Evolutionary conservation across 441 rosid species (phyloP), one percentile per base, ranked within the genome.

Genomic region (Syzygium malaccense): DNA sequence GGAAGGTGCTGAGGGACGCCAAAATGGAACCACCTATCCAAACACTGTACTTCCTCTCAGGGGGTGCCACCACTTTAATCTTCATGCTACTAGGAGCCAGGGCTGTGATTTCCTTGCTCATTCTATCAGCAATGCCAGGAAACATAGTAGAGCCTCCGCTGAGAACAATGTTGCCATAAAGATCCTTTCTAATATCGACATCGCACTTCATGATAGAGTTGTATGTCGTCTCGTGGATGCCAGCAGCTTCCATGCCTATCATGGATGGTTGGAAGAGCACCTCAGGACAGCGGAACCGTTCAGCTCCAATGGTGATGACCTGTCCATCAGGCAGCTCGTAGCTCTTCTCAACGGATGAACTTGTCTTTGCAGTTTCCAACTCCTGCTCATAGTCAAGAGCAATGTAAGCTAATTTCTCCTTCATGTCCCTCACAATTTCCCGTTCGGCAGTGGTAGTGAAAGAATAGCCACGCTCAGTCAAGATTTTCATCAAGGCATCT

Each of bases 321-420:
- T 95, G 97, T 55, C 96, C 98, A 91, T 95, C 96, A 2, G 97
- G 96, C 28, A 96, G 93, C 90, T 96, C 97, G 87, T 96, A 95
- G 93, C 95, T 92, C 91, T 93, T 95, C 92, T 95, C 96, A 41
- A 94, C 94, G 8, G 93, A 6, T 15, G 97, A 96, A 93, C 95
- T 94, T 54, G 95, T 91, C 87, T 89, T 93, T 48, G 94, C 88
- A 0, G 89, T 95, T 93, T 94, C 95, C 25, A 95, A 89, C 91
- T 95, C 97, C 89, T 96, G 94, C 28, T 96, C 95, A 84, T 94
- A 94, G 93, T 96, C 96, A 18, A 95, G 92, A 58, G 98, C 97
- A 88, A 96, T 92, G 91, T 96, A 95, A 49, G 95, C 88, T 45
- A 96, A 92, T 86, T 94, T 96, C 93, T 96, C 97, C 91, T 95